Evolutionary conservation across 306 rosid genomes (phyloP).

Genomic region (Adenanthera pavonina): DNA sequence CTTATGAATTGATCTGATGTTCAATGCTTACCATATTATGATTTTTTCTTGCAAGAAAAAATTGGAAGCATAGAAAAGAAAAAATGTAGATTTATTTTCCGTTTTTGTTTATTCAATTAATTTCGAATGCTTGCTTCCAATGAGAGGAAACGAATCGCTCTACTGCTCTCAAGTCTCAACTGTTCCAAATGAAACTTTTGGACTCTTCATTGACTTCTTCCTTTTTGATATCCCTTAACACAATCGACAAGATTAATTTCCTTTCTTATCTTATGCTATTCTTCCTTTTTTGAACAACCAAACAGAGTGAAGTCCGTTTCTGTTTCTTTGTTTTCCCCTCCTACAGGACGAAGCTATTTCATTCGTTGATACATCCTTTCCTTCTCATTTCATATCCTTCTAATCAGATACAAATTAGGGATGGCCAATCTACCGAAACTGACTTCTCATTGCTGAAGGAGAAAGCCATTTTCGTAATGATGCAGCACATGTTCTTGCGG

Average conservation of each 20-base stretch:
- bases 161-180: background rate
- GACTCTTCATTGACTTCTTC: constrained; percentile 2
- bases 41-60: background rate
- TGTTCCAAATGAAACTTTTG: background rate
- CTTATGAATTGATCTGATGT: background rate
- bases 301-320: constrained; percentile 13
- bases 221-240: background rate
- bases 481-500: too few species aligned
- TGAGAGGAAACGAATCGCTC: constrained; percentile 18
- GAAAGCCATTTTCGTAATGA: background rate
- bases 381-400: background rate
- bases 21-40: background rate
- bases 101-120: background rate
- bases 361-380: background rate
- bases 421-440: background rate
- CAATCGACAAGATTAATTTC: constrained; percentile 17
- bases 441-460: background rate
- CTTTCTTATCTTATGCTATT: constrained; percentile 3
- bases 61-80: background rate
- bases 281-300: constrained; percentile 28
- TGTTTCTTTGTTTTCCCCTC: background rate
- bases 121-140: constrained; percentile 22
- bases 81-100: background rate
- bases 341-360: background rate
- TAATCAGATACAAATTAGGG: background rate